Evolutionary conservation across 257 asterid species (phyloP).

Genomic region (Nicotiana undulata): DNA sequence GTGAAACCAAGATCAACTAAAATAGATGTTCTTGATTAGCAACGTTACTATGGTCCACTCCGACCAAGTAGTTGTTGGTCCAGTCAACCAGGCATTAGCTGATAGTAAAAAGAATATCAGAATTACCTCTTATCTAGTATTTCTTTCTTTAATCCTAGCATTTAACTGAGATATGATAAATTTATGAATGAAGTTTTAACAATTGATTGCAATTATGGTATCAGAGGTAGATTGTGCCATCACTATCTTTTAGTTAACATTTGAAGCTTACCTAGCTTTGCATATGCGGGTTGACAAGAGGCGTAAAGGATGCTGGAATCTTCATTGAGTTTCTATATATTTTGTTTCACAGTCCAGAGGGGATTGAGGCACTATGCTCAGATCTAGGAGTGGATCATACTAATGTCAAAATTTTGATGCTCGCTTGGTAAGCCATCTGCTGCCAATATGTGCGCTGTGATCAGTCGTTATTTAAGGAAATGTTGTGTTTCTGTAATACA

Average conservation of each 20-base stretch:
- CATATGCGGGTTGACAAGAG: neutral
- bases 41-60: neutral
- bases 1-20: neutral
- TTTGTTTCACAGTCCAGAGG: constrained; percentile 63
- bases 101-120: neutral
- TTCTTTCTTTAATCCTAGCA: neutral
- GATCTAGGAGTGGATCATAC: constrained; percentile 74
- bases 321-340: constrained; percentile 5
- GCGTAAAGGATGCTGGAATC: constrained; percentile 6
- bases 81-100: neutral
- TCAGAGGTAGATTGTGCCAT: neutral
- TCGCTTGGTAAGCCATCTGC: constrained; percentile 68
- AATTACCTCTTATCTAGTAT: neutral
- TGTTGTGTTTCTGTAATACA: neutral
- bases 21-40: neutral
- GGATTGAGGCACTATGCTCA: constrained; percentile 77
- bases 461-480: constrained; percentile 3
- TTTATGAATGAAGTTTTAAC: neutral
- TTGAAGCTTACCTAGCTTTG: neutral
- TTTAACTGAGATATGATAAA: neutral
- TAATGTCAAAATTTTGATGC: constrained; percentile 73
- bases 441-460: neutral
- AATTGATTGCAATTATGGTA: neutral
- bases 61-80: neutral
- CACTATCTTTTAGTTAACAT: neutral